These are phyloP conservation scores for Rugonectria rugulosa DNA, from an alignment of 2,329 filamentous ascomycete genomes.

Conservation along the genomic window DNA sequence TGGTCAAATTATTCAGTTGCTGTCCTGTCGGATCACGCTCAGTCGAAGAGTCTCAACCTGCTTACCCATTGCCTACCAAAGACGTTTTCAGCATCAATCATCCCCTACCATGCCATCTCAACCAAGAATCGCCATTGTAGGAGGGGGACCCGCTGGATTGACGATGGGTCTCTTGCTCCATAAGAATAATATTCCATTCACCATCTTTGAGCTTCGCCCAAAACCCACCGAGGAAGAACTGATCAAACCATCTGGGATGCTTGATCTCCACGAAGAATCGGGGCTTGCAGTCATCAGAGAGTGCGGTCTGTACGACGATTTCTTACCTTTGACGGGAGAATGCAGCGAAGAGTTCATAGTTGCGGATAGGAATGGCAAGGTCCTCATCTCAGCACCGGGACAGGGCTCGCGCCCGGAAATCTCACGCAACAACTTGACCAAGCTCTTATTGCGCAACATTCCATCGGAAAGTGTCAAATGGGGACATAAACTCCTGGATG, in stretches of 20 bases:
- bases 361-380: constrained; percentile 37
- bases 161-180: constrained; percentile 58
- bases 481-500: constrained; percentile 29
- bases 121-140: constrained; percentile 53
- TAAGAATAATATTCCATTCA: constrained; percentile 50
- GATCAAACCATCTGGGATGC: constrained; percentile 51
- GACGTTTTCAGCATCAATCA: background rate
- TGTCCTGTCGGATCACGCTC: background rate
- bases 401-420: constrained; percentile 47
- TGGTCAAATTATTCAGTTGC: no score
- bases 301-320: constrained; percentile 56
- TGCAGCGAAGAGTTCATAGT: constrained; percentile 28
- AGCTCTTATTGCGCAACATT: constrained; percentile 44
- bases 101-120: background rate
- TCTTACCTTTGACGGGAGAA: constrained; percentile 48
- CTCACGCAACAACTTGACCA: constrained; percentile 43
- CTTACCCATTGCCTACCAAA: background rate
- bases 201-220: constrained; percentile 53
- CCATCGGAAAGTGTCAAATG: constrained; percentile 47
- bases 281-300: constrained; percentile 58
- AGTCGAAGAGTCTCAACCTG: background rate
- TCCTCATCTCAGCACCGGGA: constrained; percentile 24
- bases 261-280: constrained; percentile 59
- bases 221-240: constrained; percentile 38
- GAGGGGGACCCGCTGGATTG: constrained; percentile 51